Conservation (phyloP, 306 rosid genomes). For the apple (Malus domestica) region DNA sequence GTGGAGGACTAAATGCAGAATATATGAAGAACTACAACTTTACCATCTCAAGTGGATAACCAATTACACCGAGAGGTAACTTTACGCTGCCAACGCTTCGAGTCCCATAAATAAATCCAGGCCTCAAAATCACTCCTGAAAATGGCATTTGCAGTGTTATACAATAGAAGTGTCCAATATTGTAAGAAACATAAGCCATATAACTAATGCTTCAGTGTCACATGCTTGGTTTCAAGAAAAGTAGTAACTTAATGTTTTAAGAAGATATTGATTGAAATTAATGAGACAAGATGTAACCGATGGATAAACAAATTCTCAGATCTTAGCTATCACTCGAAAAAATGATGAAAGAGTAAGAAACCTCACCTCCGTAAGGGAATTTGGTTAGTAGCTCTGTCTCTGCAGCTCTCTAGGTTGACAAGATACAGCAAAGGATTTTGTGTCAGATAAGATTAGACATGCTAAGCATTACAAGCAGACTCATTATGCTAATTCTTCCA, state of each 20-base stretch:
- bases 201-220: background rate
- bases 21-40: constrained; percentile 1
- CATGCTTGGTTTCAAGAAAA: background rate
- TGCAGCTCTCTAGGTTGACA: constrained; percentile 71
- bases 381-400: constrained; percentile 71
- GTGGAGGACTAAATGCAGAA: background rate
- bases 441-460: constrained; percentile 7
- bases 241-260: background rate
- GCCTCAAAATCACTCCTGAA: constrained; percentile 91
- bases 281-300: background rate
- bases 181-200: background rate
- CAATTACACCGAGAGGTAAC: constrained; percentile 74
- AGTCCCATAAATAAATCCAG: constrained; percentile 92
- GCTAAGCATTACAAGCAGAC: background rate
- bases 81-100: constrained; percentile 76
- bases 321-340: background rate
- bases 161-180: background rate
- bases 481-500: background rate
- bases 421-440: constrained; percentile 2
- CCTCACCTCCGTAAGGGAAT: constrained; percentile 77
- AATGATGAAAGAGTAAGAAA: constrained; percentile 2
- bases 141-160: constrained; percentile 1
- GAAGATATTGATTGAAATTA: background rate
- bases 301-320: background rate
- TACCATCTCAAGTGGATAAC: constrained; percentile 91